phyloP scores from a whole-genome alignment of 345 rosid genomes.

The Angophora floribunda region DNA sequence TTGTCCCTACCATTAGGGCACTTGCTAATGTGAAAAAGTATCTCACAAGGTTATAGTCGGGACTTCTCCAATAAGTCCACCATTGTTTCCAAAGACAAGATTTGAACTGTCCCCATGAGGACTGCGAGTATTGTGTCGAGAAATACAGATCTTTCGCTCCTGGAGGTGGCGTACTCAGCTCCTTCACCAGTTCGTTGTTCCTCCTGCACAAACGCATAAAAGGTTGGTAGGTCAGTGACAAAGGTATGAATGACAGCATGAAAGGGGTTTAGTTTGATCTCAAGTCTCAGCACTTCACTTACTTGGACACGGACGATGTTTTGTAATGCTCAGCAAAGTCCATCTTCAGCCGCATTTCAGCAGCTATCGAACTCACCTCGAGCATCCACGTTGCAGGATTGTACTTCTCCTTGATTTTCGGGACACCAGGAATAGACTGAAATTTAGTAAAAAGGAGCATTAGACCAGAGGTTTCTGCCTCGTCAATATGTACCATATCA shows the following conservation, averaged over 20 bases:
- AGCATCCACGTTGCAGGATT: slow-evolving; percentile 95
- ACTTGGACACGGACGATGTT: slow-evolving; percentile 50
- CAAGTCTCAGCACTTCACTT: slow-evolving; percentile 11
- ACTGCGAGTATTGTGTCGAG: slow-evolving; percentile 11
- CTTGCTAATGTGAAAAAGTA: slow-evolving; percentile 14
- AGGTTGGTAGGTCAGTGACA: not conserved
- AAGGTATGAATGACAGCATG: not conserved
- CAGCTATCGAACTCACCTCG: slow-evolving; percentile 76
- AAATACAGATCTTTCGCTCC: slow-evolving; percentile 28
- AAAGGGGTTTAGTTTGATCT: not conserved
- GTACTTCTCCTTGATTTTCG: slow-evolving; percentile 57
- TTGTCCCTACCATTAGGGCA: slow-evolving; percentile 19
- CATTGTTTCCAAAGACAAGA: slow-evolving; percentile 35
- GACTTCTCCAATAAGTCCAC: slow-evolving; percentile 38
- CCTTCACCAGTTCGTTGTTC: slow-evolving; percentile 18
- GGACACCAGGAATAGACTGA: slow-evolving; percentile 56
- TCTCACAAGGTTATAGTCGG: slow-evolving; percentile 30
- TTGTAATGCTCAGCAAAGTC: slow-evolving; percentile 70
- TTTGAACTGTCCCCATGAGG: slow-evolving; percentile 30
- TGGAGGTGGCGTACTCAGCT: slow-evolving; percentile 18
- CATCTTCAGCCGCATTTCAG: slow-evolving; percentile 48
- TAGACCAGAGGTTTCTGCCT: not conserved
- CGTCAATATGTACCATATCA: not conserved
- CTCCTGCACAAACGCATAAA: not conserved
- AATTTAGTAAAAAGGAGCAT: not conserved